Evolutionary conservation across 2,329 filamentous ascomycete species (phyloP).

Genomic region (Verticillium dahliae): DNA sequence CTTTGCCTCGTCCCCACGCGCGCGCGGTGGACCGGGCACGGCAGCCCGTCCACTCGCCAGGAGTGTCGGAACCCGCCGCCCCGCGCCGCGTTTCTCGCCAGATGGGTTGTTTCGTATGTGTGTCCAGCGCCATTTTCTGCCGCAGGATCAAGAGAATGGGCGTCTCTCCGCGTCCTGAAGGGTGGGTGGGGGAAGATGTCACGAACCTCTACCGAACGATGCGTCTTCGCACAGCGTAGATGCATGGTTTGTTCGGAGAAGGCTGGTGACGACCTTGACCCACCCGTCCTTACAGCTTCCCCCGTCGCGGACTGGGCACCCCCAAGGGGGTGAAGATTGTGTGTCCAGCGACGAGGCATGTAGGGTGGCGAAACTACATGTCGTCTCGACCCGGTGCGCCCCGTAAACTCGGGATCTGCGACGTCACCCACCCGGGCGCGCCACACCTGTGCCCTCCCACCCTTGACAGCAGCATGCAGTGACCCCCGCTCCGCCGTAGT

Average conservation of each 20-base stretch:
- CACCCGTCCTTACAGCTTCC: neutral
- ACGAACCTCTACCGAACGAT: neutral
- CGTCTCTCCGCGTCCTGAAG: neutral
- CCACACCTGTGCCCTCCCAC: neutral
- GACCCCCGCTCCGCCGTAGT: conserved; percentile 6
- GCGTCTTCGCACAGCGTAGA: neutral
- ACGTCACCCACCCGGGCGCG: neutral
- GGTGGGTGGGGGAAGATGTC: too few relatives aligned
- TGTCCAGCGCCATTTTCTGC: neutral
- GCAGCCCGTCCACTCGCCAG: neutral
- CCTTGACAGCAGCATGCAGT: conserved; percentile 4
- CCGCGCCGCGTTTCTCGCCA: neutral
- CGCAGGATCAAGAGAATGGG: neutral
- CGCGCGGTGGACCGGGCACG: neutral
- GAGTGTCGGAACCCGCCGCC: neutral
- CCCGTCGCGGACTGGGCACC: neutral
- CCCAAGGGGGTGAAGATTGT: neutral
- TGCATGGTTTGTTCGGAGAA: neutral
- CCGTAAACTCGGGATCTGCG: neutral
- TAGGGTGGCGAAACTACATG: neutral
- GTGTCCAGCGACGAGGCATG: neutral
- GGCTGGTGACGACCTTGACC: neutral
- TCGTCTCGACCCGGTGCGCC: neutral
- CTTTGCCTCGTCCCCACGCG: neutral
- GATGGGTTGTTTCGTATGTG: neutral